A percentile compares a stretch with the other conserved stretches of the same genome.
Evolutionary conservation across 192 early-diverging fungal genomes (phyloP).

Genomic region (Lobosporangium transversale): DNA sequence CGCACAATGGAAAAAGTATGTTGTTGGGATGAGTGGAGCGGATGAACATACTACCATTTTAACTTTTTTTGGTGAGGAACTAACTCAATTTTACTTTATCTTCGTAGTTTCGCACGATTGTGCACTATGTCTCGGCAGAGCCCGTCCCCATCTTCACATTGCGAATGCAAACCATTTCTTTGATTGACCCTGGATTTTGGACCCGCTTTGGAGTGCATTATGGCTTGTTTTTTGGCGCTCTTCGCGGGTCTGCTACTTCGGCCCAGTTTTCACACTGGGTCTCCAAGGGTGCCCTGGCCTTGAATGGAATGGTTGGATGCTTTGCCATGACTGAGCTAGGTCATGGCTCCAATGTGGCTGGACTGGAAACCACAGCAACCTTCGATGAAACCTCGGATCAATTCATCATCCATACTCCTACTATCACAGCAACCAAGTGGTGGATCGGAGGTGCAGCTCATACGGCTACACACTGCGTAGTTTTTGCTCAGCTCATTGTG

Average conservation of each 20-base stretch:
- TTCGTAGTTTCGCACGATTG: slow-evolving; percentile 67
- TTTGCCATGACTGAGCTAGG: slow-evolving; percentile 95
- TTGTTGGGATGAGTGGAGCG: neutral
- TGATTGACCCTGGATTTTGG: slow-evolving; percentile 91
- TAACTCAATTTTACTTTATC: neutral
- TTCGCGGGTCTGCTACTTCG: slow-evolving; percentile 85
- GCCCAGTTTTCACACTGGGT: slow-evolving; percentile 89
- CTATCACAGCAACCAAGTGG: slow-evolving; percentile 90
- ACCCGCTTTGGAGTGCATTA: slow-evolving; percentile 92
- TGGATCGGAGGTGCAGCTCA: slow-evolving; percentile 98
- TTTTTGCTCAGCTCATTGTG: slow-evolving; percentile 87
- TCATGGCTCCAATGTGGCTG: slow-evolving; percentile 91
- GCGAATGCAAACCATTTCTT: slow-evolving; percentile 82
- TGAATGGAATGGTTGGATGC: slow-evolving; percentile 88
- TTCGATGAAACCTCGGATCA: slow-evolving; percentile 85
- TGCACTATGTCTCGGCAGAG: slow-evolving; percentile 76
- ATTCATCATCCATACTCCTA: slow-evolving; percentile 86
- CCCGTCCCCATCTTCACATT: slow-evolving; percentile 74
- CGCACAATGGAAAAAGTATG: slow-evolving; percentile 86
- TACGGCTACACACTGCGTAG: slow-evolving; percentile 82
- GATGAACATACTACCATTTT: neutral
- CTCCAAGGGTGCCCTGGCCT: slow-evolving; percentile 80
- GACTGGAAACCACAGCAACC: slow-evolving; percentile 94
- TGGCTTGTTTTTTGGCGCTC: slow-evolving; percentile 88
- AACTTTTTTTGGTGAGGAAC: neutral